Conservation (phyloP, 2,329 filamentous ascomycete genomes). For the Beauveria scarabaeidicola region DNA sequence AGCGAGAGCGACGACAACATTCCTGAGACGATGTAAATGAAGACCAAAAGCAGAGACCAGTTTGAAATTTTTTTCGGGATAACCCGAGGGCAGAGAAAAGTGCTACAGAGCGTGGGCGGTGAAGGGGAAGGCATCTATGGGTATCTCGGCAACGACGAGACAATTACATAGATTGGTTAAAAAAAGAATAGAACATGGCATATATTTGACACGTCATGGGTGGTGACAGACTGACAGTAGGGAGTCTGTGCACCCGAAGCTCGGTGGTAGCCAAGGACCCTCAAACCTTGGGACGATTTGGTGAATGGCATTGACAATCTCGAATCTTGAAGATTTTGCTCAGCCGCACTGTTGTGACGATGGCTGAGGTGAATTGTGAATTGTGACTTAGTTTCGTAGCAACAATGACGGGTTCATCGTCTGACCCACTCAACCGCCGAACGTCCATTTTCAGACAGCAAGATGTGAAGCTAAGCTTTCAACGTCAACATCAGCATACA, state of each 20-base stretch:
- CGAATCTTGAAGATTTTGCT: too few relatives aligned
- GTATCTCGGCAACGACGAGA: slow-evolving; percentile 4
- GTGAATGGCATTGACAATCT: too few relatives aligned
- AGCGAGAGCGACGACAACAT: slow-evolving; percentile 88
- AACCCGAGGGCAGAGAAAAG: slow-evolving; percentile 2
- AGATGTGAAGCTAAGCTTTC: not conserved
- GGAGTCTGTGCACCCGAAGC: too few relatives aligned
- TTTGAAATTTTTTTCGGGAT: slow-evolving; percentile 8
- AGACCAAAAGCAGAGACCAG: not conserved
- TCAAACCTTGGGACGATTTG: too few relatives aligned
- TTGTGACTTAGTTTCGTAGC: not conserved
- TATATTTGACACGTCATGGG: not conserved
- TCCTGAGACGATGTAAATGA: slow-evolving; percentile 30
- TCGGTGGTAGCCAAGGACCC: too few relatives aligned
- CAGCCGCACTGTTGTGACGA: not conserved
- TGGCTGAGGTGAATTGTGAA: not conserved
- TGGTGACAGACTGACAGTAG: too few relatives aligned
- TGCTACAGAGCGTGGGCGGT: not conserved
- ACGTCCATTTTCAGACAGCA: not conserved
- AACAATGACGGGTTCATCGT: not conserved
- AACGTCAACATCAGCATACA: not conserved
- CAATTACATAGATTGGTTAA: slow-evolving; percentile 6
- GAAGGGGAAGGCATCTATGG: slow-evolving; percentile 1
- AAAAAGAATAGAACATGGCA: slow-evolving; percentile 7
- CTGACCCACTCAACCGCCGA: not conserved